Base-by-base conservation (phyloP, 2,329 filamentous ascomycete genomes). In the Aureobasidium uvarum region DNA sequence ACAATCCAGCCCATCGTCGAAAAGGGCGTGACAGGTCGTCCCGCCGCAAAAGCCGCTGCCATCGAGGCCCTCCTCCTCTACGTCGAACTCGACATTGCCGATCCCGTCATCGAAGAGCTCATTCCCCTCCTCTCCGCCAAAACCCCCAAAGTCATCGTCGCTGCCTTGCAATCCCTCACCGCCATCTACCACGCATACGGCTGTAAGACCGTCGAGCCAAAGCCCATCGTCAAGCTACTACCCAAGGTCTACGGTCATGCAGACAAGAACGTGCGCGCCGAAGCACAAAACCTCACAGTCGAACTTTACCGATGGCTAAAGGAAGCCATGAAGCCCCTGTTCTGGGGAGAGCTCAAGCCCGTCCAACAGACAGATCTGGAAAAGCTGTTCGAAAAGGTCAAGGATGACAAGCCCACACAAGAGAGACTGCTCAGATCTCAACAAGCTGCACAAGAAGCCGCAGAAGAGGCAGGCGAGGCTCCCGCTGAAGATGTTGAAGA, bases 241-340 rank as follows among this genome's bases (percentile, higher is more conserved):
- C 92, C 95, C 3, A 96, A 96, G 74, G 89, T 89, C 1, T 99
- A 97, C 74, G 92, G 91, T 23, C 95, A 98, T 75, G 94, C 95
- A 38, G 95, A 99, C 82, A 99, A 99, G 79, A 98, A 98, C 75
- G 91, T 99, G 18, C 89, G 95, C 77, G 92, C 93, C 3, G 95
- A 97, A 76, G 92, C 93, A 33, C 95, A 95, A 54, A 92, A 89
- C 71, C 81, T 99, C 66, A 90, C 94, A 0, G 91, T 97, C 55
- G 96, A 99, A 75, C 86, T 99, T 66, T 99, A 99, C 78, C 84
- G 95, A 77, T 99, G 96, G 95, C 83, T 99, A 39, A 90, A 94
- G 70, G 95, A 99, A 69, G 94, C 94, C 13, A 97, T 99, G 88
- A 99, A 99, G 76, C 92, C 94, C 43, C 89, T 98, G 78, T 98